These are phyloP conservation scores for Sclerotinia borealis DNA, from an alignment of 2,329 filamentous ascomycete species.

Conservation along the genomic window DNA sequence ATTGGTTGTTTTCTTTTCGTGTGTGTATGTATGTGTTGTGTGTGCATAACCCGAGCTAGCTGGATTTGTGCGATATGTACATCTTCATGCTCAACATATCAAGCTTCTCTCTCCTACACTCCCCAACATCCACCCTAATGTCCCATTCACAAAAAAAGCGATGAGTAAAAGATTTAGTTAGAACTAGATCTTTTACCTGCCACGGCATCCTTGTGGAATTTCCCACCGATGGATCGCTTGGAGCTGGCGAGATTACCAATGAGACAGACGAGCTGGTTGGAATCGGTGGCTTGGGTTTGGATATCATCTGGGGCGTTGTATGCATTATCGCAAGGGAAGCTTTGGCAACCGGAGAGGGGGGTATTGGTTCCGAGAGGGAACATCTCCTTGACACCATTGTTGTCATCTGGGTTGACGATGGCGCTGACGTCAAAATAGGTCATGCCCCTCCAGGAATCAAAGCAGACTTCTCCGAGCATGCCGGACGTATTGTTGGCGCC, in stretches of 20 bases:
- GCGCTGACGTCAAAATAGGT: constrained; percentile 55
- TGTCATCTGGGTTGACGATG: constrained; percentile 47
- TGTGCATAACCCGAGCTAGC: too few species aligned
- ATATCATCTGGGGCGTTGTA: constrained; percentile 51
- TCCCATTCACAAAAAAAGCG: neutral
- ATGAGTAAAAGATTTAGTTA: neutral
- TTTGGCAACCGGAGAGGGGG: constrained; percentile 45
- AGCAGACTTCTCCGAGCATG: constrained; percentile 48
- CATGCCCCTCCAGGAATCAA: constrained; percentile 42
- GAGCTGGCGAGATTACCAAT: constrained; percentile 24
- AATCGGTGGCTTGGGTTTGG: constrained; percentile 47
- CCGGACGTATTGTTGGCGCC: constrained; percentile 40
- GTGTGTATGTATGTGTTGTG: neutral
- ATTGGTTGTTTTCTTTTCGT: neutral
- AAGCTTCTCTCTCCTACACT: neutral
- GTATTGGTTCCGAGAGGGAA: constrained; percentile 38
- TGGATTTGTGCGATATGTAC: neutral
- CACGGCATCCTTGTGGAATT: neutral
- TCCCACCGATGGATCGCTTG: neutral
- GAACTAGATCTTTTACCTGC: neutral
- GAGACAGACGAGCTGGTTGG: constrained; percentile 43
- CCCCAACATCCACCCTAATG: neutral
- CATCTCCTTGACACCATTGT: constrained; percentile 48
- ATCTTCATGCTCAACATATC: neutral
- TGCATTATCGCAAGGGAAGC: constrained; percentile 47